Conservation (phyloP, 192 early-diverging fungal species). For the Backusella tarrabulga region DNA sequence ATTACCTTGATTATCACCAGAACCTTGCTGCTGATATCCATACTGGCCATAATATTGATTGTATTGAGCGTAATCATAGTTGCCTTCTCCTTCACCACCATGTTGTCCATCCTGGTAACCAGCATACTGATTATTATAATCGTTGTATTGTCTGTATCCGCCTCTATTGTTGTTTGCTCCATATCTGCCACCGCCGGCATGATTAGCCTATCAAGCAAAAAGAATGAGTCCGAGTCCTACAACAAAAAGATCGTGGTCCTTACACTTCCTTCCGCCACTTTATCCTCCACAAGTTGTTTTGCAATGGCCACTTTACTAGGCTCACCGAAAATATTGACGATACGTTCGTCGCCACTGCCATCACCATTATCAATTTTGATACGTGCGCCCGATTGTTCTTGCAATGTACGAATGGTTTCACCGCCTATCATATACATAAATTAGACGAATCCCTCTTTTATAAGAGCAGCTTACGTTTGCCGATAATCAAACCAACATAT, state of each 20-base stretch:
- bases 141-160: slow-evolving; percentile 15
- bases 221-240: neutral
- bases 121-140: slow-evolving; percentile 5
- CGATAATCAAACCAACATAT: slow-evolving; percentile 54
- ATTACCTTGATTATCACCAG: neutral
- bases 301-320: slow-evolving; percentile 45
- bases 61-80: slow-evolving; percentile 34
- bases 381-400: slow-evolving; percentile 61
- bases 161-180: slow-evolving; percentile 15
- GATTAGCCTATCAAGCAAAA: neutral
- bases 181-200: slow-evolving; percentile 7
- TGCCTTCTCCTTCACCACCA: neutral
- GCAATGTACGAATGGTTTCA: slow-evolving; percentile 57
- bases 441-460: no score
- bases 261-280: slow-evolving; percentile 42
- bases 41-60: slow-evolving; percentile 22
- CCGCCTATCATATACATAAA: slow-evolving; percentile 53
- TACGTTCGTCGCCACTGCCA: slow-evolving; percentile 41
- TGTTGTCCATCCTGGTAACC: neutral
- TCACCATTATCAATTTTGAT: slow-evolving; percentile 53
- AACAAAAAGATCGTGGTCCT: neutral
- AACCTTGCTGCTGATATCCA: slow-evolving; percentile 22
- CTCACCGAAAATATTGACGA: slow-evolving; percentile 44
- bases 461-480: slow-evolving; percentile 32
- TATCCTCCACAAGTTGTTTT: slow-evolving; percentile 50